phyloP scores from a whole-genome alignment of 2,329 filamentous ascomycete species.

The Dactylellina parvicollis region DNA sequence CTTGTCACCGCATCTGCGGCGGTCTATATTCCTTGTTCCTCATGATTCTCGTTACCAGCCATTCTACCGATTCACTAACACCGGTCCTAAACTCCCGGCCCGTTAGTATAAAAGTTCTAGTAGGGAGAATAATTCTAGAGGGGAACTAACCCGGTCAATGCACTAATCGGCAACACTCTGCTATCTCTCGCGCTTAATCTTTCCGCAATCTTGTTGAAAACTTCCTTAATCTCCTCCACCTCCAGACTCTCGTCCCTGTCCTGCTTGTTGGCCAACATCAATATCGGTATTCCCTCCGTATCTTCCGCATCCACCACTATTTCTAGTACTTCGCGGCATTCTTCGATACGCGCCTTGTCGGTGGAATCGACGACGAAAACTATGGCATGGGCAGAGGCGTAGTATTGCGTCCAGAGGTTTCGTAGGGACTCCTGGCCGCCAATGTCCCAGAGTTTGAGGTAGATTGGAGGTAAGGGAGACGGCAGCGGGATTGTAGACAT shows the following conservation, averaged over 20 bases:
- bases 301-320: constrained; percentile 87
- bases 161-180: constrained; percentile 87
- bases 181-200: constrained; percentile 91
- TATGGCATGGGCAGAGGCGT: constrained; percentile 91
- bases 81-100: constrained; percentile 68
- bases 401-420: constrained; percentile 95
- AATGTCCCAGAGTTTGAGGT: constrained; percentile 98
- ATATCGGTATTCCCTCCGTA: constrained; percentile 86
- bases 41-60: constrained; percentile 88
- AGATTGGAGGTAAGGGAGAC: constrained; percentile 76
- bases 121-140: background rate
- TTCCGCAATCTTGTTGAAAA: constrained; percentile 81
- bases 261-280: constrained; percentile 97
- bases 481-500: constrained; percentile 84
- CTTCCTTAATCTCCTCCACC: constrained; percentile 96
- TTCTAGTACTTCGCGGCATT: constrained; percentile 89
- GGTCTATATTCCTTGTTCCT: constrained; percentile 96
- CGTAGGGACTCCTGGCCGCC: constrained; percentile 90
- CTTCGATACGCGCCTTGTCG: constrained; percentile 85
- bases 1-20: constrained; percentile 82
- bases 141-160: constrained; percentile 72
- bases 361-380: constrained; percentile 97
- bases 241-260: constrained; percentile 97
- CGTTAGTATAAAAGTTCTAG: background rate
- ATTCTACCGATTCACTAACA: constrained; percentile 95